A percentile compares a stretch with the other conserved stretches of the same genome.
Evolutionary conservation across 140 eudicot species (phyloP).

Genomic region (Bidens hawaiensis): DNA sequence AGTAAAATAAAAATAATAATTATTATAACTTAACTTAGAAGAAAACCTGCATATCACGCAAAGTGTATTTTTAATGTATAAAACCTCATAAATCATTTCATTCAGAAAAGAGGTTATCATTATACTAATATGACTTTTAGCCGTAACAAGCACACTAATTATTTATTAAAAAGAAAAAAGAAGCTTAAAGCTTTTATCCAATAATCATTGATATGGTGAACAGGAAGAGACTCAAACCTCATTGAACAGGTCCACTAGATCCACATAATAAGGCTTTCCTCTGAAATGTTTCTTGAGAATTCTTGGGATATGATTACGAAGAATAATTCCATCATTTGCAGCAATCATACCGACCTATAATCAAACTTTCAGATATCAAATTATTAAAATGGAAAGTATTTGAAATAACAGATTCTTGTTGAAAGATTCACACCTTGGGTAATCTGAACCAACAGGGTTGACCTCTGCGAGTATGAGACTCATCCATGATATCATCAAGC

Average conservation of each 20-base stretch:
- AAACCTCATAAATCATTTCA: slow-evolving; percentile 1
- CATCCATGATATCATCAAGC: slow-evolving; percentile 92
- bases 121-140: not conserved
- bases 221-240: slow-evolving; percentile 48
- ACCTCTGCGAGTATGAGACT: slow-evolving; percentile 86
- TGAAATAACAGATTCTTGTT: not conserved
- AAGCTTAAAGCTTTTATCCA: not conserved
- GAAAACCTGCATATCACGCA: not conserved
- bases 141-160: not conserved
- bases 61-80: not conserved
- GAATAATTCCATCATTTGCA: slow-evolving; percentile 76
- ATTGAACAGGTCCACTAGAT: slow-evolving; percentile 73
- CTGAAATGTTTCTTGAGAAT: slow-evolving; percentile 79
- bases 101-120: not conserved
- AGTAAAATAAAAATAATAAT: not conserved
- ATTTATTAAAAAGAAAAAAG: not conserved
- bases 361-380: slow-evolving; percentile 14
- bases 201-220: not conserved
- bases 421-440: slow-evolving; percentile 53
- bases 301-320: slow-evolving; percentile 85
- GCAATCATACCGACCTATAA: slow-evolving; percentile 92
- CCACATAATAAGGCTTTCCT: slow-evolving; percentile 73
- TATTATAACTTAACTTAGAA: not conserved
- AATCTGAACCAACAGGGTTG: slow-evolving; percentile 93
- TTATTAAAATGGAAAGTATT: not conserved